Evolutionary conservation across 2,329 filamentous ascomycete genomes (phyloP).

Genomic region (Fusarium humuli): DNA sequence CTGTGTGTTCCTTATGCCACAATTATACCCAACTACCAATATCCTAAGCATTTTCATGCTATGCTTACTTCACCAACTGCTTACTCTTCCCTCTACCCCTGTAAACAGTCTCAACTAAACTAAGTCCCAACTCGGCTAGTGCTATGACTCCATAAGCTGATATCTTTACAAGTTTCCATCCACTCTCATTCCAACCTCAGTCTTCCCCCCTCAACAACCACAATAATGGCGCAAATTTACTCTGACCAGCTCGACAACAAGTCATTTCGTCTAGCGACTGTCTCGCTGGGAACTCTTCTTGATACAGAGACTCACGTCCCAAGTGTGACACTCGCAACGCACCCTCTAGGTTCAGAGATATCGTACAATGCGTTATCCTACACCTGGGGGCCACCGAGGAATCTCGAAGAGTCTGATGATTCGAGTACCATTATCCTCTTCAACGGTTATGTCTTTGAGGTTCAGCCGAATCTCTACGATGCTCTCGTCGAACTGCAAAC

Average conservation of each 20-base stretch:
- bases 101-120: background rate
- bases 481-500: background rate
- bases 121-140: background rate
- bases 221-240: conserved; percentile 10
- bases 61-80: background rate
- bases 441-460: fast-evolving
- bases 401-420: fast-evolving
- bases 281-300: fast-evolving
- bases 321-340: background rate
- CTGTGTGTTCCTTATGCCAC: background rate
- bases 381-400: conserved; percentile 1
- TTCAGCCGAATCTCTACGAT: background rate
- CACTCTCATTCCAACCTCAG: background rate
- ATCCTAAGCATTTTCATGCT: background rate
- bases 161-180: background rate
- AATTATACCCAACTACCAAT: background rate
- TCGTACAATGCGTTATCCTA: conserved; percentile 11
- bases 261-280: background rate
- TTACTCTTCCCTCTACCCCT: background rate
- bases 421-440: fast-evolving
- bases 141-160: background rate
- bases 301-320: fast-evolving
- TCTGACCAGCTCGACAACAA: background rate
- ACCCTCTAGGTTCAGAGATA: background rate
- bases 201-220: background rate